Base-by-base conservation (phyloP, 73 alveolate species). In the Symbiodinium natans region DNA sequence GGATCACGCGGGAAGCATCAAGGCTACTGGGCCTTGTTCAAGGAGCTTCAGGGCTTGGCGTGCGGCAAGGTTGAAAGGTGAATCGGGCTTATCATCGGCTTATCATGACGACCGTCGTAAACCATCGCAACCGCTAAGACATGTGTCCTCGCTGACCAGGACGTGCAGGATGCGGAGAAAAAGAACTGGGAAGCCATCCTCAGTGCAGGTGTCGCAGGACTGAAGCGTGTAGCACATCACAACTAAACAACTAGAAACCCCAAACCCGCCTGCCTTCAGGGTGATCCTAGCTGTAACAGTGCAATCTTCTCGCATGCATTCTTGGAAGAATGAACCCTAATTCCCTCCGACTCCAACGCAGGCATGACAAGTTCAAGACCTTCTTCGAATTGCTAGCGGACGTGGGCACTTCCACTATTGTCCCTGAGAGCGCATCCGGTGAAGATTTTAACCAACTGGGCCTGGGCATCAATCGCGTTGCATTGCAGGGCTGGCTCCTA, bases 71-170 rank as follows among this genome's bases (percentile, higher is more conserved):
- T n/a, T n/a, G n/a, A n/a, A n/a, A n/a, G n/a, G n/a, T n/a, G n/a
- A n/a, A n/a, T n/a, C n/a, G n/a, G n/a, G n/a, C n/a, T n/a, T n/a
- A n/a, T n/a, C n/a, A n/a, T n/a, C n/a, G n/a, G n/a, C n/a, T n/a
- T n/a, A n/a, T n/a, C n/a, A n/a, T n/a, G n/a, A n/a, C n/a, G n/a
- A n/a, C n/a, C n/a, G n/a, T n/a, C n/a, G n/a, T n/a, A n/a, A n/a
- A n/a, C n/a, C n/a, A n/a, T n/a, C n/a, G n/a, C n/a, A n/a, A n/a
- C n/a, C n/a, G n/a, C n/a, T n/a, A n/a, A n/a, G n/a, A n/a, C n/a
- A n/a, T n/a, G n/a, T n/a, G n/a, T n/a, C 98, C 98, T 92, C 98
- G 82, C 98, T 92, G 82, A 92, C 98, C 87, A 92, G 84, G 84
- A 74, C 74, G 89, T 92, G 98, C 29, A 92, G 89, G 33, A 92